Evolutionary conservation across 2,329 filamentous ascomycete species (phyloP).

Genomic region (Penicillium paneum): DNA sequence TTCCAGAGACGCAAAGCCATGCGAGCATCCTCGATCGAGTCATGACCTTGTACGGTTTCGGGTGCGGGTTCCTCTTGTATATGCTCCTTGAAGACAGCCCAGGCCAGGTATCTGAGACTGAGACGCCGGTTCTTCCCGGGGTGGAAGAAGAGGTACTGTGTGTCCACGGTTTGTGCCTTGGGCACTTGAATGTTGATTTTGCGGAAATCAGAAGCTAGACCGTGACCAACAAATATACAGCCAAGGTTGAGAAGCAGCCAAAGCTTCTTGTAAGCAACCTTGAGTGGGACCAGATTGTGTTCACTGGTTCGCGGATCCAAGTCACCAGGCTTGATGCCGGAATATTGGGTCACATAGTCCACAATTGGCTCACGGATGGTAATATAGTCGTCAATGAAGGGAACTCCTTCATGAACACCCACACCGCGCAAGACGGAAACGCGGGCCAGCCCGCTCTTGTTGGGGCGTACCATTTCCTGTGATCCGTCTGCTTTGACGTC

Average conservation of each 20-base stretch:
- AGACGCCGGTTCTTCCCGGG: slow-evolving; percentile 78
- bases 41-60: slow-evolving; percentile 58
- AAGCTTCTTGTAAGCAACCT: slow-evolving; percentile 94
- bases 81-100: slow-evolving; percentile 85
- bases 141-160: slow-evolving; percentile 85
- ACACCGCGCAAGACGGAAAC: slow-evolving; percentile 82
- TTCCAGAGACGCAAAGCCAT: slow-evolving; percentile 85
- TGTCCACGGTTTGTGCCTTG: slow-evolving; percentile 86
- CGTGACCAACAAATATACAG: slow-evolving; percentile 90
- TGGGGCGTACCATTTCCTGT: slow-evolving; percentile 85
- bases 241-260: slow-evolving; percentile 95
- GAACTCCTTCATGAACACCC: slow-evolving; percentile 72
- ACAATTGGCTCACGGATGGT: slow-evolving; percentile 85
- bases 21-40: slow-evolving; percentile 90
- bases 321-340: slow-evolving; percentile 82
- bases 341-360: slow-evolving; percentile 92
- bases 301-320: slow-evolving; percentile 73
- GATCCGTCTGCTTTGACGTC: slow-evolving; percentile 94
- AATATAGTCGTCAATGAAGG: slow-evolving; percentile 98
- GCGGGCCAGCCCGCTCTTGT: slow-evolving; percentile 85
- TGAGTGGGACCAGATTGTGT: slow-evolving; percentile 82
- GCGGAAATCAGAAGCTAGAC: slow-evolving; percentile 90
- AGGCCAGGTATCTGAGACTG: slow-evolving; percentile 85
- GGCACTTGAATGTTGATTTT: slow-evolving; percentile 98
- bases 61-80: slow-evolving; percentile 74